phyloP scores from a whole-genome alignment of 306 rosid genomes.

The Fagus sylvatica region DNA sequence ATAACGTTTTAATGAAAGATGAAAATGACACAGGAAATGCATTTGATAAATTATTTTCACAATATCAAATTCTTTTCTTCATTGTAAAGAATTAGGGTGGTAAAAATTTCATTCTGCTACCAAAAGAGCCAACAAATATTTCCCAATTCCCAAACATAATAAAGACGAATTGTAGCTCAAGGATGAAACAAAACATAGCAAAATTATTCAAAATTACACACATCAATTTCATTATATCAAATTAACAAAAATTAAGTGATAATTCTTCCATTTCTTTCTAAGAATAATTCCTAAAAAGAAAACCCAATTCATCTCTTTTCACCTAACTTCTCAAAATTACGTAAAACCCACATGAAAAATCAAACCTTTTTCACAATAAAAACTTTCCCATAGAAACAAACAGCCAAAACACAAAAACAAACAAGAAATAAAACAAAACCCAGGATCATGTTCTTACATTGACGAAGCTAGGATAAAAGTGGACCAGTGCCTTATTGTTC shows the following conservation, averaged over 20 bases:
- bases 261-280: not conserved
- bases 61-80: no score
- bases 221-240: not conserved
- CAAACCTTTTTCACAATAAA: not conserved
- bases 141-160: no score
- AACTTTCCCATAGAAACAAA: not conserved
- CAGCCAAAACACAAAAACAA: not conserved
- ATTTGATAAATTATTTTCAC: no score
- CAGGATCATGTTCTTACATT: slow-evolving; percentile 37
- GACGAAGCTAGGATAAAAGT: slow-evolving; percentile 53
- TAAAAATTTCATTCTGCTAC: no score
- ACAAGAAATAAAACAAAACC: slow-evolving; percentile 2
- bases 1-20: no score
- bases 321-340: not conserved
- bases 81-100: no score
- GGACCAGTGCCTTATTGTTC: slow-evolving; percentile 65
- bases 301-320: not conserved
- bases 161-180: no score
- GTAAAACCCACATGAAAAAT: not conserved
- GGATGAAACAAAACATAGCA: not conserved
- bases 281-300: not conserved
- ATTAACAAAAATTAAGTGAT: not conserved
- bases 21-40: no score
- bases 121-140: no score
- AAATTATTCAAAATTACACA: no score